Conservation (phyloP, 306 rosid genomes). For the Rosa multiflora region DNA sequence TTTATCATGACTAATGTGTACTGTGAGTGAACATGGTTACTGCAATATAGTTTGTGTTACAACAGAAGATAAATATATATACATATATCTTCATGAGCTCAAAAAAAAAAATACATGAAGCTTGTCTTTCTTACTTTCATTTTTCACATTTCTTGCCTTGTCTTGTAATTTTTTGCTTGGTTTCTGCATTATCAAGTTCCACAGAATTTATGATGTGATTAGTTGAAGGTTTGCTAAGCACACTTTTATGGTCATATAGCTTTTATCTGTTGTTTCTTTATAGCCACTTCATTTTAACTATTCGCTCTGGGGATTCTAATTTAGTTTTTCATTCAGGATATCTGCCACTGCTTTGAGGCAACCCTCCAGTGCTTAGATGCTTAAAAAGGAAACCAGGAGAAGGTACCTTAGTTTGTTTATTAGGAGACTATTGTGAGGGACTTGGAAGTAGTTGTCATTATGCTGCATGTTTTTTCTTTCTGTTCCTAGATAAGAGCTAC, state of each 20-base stretch:
- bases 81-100: constrained; percentile 25
- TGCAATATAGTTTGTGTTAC: constrained; percentile 43
- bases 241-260: constrained; percentile 21
- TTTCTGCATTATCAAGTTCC: constrained; percentile 6
- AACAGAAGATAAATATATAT: constrained; percentile 1
- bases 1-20: constrained; percentile 52
- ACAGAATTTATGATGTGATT: constrained; percentile 16
- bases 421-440: constrained; percentile 66
- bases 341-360: constrained; percentile 81
- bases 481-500: neutral
- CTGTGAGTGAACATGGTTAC: constrained; percentile 44
- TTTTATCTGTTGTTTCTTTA: neutral
- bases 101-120: neutral
- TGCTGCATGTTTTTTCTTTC: constrained; percentile 22
- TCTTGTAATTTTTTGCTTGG: neutral
- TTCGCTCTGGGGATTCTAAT: constrained; percentile 77
- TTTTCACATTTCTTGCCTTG: neutral
- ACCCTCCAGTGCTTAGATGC: constrained; percentile 90
- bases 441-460: constrained; percentile 32
- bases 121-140: neutral
- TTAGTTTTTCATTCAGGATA: constrained; percentile 89
- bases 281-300: constrained; percentile 9
- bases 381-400: constrained; percentile 87
- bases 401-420: constrained; percentile 98
- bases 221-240: constrained; percentile 23